phyloP scores from a whole-genome alignment of 2,329 filamentous ascomycete species.

The Parastagonospora nodorum region DNA sequence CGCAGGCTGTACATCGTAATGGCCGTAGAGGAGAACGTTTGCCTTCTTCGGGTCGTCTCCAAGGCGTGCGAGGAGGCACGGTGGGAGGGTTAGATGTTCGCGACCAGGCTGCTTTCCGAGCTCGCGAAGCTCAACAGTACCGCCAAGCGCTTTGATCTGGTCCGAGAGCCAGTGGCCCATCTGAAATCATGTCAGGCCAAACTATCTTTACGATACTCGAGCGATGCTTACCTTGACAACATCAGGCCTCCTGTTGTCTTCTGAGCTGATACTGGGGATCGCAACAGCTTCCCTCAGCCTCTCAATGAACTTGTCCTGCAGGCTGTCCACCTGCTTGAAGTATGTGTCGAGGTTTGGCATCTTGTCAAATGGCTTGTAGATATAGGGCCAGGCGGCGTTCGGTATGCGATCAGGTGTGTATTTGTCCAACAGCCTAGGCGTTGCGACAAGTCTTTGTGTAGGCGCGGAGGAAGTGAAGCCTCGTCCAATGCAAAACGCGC shows the following conservation, averaged over 20 bases:
- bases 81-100: constrained; percentile 87
- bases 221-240: constrained; percentile 70
- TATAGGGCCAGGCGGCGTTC: constrained; percentile 51
- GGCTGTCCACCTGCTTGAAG: constrained; percentile 87
- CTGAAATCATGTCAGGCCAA: constrained; percentile 38
- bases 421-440: constrained; percentile 15
- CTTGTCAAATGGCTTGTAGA: constrained; percentile 51
- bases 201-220: not conserved
- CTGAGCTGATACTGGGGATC: constrained; percentile 93
- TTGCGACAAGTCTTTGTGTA: constrained; percentile 9
- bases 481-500: constrained; percentile 23
- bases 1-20: constrained; percentile 98
- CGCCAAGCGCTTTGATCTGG: constrained; percentile 83
- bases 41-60: constrained; percentile 90
- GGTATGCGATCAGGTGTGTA: constrained; percentile 25
- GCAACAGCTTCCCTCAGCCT: constrained; percentile 90
- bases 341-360: constrained; percentile 95
- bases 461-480: constrained; percentile 15
- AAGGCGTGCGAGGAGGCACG: constrained; percentile 89
- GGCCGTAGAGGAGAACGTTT: constrained; percentile 94
- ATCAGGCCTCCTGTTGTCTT: constrained; percentile 85
- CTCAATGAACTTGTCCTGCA: constrained; percentile 83
- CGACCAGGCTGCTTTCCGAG: constrained; percentile 92
- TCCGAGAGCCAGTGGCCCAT: constrained; percentile 91
- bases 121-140: constrained; percentile 81